Conservation (phyloP, 345 rosid genomes). For the Adansonia digitata region DNA sequence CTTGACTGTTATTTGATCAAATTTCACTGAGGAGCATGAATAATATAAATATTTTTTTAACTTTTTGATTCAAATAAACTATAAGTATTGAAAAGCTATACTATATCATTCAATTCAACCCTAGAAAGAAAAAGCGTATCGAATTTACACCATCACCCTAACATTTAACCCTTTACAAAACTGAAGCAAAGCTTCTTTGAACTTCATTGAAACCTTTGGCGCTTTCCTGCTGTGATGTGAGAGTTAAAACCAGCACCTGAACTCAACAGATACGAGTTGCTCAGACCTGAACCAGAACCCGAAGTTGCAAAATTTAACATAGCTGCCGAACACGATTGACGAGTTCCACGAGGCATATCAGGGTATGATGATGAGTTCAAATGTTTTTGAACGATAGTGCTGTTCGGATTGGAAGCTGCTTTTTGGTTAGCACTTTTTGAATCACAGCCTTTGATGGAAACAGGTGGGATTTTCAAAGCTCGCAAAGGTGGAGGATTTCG, state of each 20-base stretch:
- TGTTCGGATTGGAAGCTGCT: slow-evolving; percentile 11
- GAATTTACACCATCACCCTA: slow-evolving; percentile 30
- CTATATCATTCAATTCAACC: slow-evolving; percentile 22
- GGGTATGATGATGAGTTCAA: slow-evolving; percentile 9
- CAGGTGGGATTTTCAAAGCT: slow-evolving; percentile 47
- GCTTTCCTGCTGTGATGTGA: slow-evolving; percentile 30
- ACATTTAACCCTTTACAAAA: slow-evolving; percentile 16
- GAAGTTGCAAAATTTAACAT: slow-evolving; percentile 38
- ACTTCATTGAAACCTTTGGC: slow-evolving; percentile 62
- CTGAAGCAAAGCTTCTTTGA: not conserved
- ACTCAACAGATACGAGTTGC: slow-evolving; percentile 16
- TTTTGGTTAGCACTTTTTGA: slow-evolving; percentile 11
- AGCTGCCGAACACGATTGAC: slow-evolving; percentile 46
- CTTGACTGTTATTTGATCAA: too few species aligned
- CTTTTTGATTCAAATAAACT: not conserved
- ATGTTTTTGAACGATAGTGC: slow-evolving; percentile 8
- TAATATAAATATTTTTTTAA: too few species aligned
- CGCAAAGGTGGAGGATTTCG: slow-evolving; percentile 84
- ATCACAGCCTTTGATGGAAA: slow-evolving; percentile 32
- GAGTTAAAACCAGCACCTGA: slow-evolving; percentile 10
- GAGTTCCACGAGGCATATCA: slow-evolving; percentile 24
- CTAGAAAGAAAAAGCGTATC: slow-evolving; percentile 10
- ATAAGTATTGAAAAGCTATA: not conserved
- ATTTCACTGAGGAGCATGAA: too few species aligned
- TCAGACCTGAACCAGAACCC: slow-evolving; percentile 28